Evolutionary conservation across 176 grass and related monocot species (phyloP), one percentile per base, ranked within the genome.

Genomic region (Juncus inflexus): DNA sequence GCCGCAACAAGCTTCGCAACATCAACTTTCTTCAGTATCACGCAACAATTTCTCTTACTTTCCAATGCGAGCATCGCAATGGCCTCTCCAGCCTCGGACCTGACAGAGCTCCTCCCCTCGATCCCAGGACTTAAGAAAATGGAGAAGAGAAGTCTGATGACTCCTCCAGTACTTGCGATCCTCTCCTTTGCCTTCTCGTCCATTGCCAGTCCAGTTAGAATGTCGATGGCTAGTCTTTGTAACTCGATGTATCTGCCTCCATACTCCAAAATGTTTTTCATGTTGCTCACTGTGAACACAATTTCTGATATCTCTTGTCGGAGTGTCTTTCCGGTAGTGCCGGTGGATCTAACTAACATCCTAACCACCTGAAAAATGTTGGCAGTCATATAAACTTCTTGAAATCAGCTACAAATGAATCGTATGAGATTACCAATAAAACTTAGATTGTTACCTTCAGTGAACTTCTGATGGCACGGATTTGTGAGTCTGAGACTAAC

Each of bases 261-360:
- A 58, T 84, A 50, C 64, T 40, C 70, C 42, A 92, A 52, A 3
- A 92, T 65, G 7, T 51, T 69, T 3, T 77, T 73, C 40, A 92
- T 83, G 75, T 87, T 92, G 74, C 84, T 82, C 12, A 87, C 78
- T 3, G 89, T 79, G 66, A 84, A 82, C 8, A 87, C 84, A 37
- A 84, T 77, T 59, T 82, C 69, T 0, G 84, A 71, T 6, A 87
- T 76, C 49, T 79, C 67, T 13, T 40, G 42, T 55, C 81, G 72
- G 58, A 92, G 78, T 53, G 50, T 40, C 65, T 79, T 77, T 4
- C 84, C 78, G 0, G 84, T 80, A 6, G 2, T 73, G 0, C 89
- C 89, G 3, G 66, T 84, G 4, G 78, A 66, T 37, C 59, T 67
- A 9, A 75, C 84, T 5, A 92, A 78, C 78, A 74, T 84, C 69